Conservation (phyloP, 192 early-diverging fungal genomes). For the Gonapodya sp. region DNA sequence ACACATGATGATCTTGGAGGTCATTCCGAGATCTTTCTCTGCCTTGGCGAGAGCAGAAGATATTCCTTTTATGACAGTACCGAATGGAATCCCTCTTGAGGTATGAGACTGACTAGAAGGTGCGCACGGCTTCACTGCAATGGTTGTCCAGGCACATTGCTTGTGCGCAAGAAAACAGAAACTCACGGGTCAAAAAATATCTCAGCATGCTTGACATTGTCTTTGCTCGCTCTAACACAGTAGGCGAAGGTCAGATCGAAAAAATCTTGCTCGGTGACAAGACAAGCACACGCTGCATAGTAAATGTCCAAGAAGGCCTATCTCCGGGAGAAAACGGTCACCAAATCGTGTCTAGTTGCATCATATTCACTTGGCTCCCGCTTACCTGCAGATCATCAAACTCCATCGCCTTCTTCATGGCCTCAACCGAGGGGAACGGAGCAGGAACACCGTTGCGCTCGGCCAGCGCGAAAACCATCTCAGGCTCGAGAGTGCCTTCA, state of each 20-base stretch:
- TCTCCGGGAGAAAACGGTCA: no score
- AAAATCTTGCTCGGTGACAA: constrained; percentile 3
- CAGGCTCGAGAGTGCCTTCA: background rate
- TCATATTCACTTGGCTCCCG: background rate
- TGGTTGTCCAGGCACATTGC: no score
- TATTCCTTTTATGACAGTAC: background rate
- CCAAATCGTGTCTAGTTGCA: no score
- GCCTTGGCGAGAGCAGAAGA: background rate
- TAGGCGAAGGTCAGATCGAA: background rate
- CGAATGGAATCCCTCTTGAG: background rate
- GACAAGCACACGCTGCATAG: background rate
- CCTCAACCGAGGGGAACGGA: background rate
- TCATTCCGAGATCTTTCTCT: background rate
- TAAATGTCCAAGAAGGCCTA: background rate
- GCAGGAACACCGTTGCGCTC: background rate
- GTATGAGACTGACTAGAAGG: constrained; percentile 1
- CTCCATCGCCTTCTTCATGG: background rate
- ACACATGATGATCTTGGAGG: constrained; percentile 4
- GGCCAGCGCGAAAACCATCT: background rate
- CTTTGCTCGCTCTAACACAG: background rate
- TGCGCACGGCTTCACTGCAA: background rate
- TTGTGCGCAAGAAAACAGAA: background rate
- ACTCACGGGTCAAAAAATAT: constrained; percentile 4
- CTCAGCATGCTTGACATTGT: background rate
- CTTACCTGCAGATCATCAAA: background rate